Evolutionary conservation across 2,329 filamentous ascomycete genomes (phyloP).

Genomic region (Aspergillus ochraceoroseus): DNA sequence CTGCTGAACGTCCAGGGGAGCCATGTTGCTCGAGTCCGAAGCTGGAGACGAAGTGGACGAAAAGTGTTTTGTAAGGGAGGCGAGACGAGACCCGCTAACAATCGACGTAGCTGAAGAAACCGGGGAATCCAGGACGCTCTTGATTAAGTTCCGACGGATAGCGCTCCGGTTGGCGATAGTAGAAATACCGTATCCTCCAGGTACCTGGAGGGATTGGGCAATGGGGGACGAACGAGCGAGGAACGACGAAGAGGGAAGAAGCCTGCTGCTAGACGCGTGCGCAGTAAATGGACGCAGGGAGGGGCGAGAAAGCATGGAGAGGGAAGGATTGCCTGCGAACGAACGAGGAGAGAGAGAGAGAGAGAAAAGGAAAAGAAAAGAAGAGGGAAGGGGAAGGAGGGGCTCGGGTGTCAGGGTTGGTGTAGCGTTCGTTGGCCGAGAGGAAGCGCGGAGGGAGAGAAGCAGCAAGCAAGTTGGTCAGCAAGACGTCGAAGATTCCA

Average conservation of each 20-base stretch:
- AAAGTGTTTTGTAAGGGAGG: constrained; percentile 42
- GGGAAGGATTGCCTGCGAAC: constrained; percentile 8
- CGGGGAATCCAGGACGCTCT: constrained; percentile 25
- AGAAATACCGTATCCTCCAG: constrained; percentile 16
- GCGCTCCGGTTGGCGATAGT: constrained; percentile 8
- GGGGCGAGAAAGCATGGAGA: constrained; percentile 24
- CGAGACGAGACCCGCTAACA: constrained; percentile 32
- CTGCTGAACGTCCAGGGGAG: constrained; percentile 44
- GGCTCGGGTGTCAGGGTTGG: too few relatives aligned
- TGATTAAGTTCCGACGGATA: constrained; percentile 2
- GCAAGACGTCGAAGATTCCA: too few relatives aligned
- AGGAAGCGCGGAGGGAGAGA: constrained; percentile 6
- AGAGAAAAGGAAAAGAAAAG: constrained; percentile 3
- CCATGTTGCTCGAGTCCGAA: constrained; percentile 39
- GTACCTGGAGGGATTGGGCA: constrained; percentile 7
- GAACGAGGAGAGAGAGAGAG: neutral
- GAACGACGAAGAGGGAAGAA: constrained; percentile 8
- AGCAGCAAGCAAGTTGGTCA: too few relatives aligned
- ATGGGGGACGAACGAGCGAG: constrained; percentile 7
- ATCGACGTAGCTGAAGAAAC: constrained; percentile 15
- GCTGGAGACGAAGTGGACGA: constrained; percentile 28
- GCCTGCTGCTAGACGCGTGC: constrained; percentile 19
- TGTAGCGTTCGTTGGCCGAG: too few relatives aligned
- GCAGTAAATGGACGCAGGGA: constrained; percentile 17
- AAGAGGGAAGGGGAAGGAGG: constrained; percentile 1